phyloP scores from a whole-genome alignment of 495 filamentous ascomycete genomes.

The Jackrogersella minutella region DNA sequence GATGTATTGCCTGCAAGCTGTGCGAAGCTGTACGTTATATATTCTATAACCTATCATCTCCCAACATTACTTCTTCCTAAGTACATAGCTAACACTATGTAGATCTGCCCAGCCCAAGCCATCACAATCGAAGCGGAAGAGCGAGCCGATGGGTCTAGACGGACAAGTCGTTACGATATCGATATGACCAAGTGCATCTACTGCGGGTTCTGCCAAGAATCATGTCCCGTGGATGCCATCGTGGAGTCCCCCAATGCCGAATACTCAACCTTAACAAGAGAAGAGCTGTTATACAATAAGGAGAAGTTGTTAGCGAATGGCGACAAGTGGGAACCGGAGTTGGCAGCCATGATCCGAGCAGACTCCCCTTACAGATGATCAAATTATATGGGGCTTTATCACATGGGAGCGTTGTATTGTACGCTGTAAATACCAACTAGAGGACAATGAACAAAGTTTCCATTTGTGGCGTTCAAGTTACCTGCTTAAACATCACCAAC shows the following conservation, averaged over 20 bases:
- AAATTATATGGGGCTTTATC: neutral
- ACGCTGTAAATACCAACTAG: slow-evolving; percentile 40
- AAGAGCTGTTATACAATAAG: slow-evolving; percentile 98
- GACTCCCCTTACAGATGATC: slow-evolving; percentile 86
- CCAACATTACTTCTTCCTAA: neutral
- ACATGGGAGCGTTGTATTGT: slow-evolving; percentile 26
- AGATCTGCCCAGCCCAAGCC: slow-evolving; percentile 93
- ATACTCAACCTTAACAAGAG: slow-evolving; percentile 96
- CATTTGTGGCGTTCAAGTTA: slow-evolving; percentile 31
- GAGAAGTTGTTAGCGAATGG: slow-evolving; percentile 87
- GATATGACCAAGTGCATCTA: slow-evolving; percentile 99
- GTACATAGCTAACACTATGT: slow-evolving; percentile 10
- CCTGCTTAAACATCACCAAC: too few relatives aligned
- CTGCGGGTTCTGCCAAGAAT: slow-evolving; percentile 99
- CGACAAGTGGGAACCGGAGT: slow-evolving; percentile 98
- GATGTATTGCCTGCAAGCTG: slow-evolving; percentile 99
- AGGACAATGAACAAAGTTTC: slow-evolving; percentile 34
- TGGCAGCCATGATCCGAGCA: slow-evolving; percentile 88
- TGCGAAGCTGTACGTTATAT: slow-evolving; percentile 78
- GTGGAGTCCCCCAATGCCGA: slow-evolving; percentile 97
- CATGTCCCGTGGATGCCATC: slow-evolving; percentile 97
- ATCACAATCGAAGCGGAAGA: slow-evolving; percentile 99
- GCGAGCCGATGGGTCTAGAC: slow-evolving; percentile 90
- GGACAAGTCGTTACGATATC: slow-evolving; percentile 97
- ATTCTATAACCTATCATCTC: neutral